Conservation (phyloP, 352 stramenopile genomes). For the Globisporangium lucens region DNA sequence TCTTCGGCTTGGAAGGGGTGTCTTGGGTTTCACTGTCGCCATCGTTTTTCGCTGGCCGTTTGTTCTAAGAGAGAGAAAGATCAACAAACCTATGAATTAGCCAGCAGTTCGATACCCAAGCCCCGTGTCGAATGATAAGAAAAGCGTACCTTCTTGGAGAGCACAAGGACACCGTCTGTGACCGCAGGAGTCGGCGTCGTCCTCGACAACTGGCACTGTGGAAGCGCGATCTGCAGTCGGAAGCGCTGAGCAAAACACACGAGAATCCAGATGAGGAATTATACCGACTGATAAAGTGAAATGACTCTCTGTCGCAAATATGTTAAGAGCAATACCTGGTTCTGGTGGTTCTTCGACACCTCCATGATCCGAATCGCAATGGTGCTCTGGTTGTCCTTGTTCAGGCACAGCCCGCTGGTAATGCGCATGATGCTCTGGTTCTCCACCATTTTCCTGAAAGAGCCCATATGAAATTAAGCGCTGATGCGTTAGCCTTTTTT, state of each 20-base stretch:
- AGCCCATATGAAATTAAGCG: background rate
- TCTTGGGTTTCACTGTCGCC: conserved; percentile 27
- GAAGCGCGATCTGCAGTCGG: conserved; percentile 51
- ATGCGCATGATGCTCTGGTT: conserved; percentile 74
- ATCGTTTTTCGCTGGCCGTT: conserved; percentile 52
- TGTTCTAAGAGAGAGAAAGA: conserved; percentile 38
- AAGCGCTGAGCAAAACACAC: conserved; percentile 36
- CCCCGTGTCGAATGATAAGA: background rate
- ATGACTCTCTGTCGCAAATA: background rate
- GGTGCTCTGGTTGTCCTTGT: conserved; percentile 45
- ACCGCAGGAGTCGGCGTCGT: conserved; percentile 26
- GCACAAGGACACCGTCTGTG: conserved; percentile 49
- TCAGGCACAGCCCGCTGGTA: conserved; percentile 55
- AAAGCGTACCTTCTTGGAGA: conserved; percentile 58
- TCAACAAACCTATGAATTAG: background rate
- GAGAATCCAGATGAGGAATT: background rate
- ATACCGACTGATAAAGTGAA: no score
- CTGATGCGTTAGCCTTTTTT: background rate
- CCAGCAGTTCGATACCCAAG: background rate
- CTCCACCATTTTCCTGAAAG: conserved; percentile 55
- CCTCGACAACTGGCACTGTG: conserved; percentile 30
- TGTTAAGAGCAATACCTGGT: conserved; percentile 41
- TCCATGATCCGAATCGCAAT: conserved; percentile 71
- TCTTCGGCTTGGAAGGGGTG: conserved; percentile 39
- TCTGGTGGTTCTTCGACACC: conserved; percentile 83